phyloP scores from a whole-genome alignment of 768 basidiomycete genomes.

The Russula vinacea region DNA sequence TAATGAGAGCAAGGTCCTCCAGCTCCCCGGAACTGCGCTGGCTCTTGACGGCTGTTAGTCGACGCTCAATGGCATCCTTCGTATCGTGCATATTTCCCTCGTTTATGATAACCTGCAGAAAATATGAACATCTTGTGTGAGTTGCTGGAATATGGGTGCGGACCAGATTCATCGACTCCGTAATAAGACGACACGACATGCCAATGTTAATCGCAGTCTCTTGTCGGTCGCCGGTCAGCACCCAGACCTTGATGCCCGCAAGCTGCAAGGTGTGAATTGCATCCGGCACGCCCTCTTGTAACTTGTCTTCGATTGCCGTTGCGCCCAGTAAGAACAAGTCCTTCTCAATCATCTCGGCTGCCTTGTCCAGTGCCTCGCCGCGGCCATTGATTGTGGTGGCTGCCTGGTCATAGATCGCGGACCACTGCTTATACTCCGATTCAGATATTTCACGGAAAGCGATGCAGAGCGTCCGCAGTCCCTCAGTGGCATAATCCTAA shows the following conservation, averaged over 20 bases:
- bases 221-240: constrained; percentile 95
- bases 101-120: constrained; percentile 82
- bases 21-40: constrained; percentile 87
- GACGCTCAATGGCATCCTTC: constrained; percentile 80
- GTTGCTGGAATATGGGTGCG: constrained; percentile 28
- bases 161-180: constrained; percentile 98
- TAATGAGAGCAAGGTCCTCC: constrained; percentile 92
- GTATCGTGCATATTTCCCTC: constrained; percentile 82
- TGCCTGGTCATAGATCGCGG: constrained; percentile 82
- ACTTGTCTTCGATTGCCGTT: constrained; percentile 97
- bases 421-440: constrained; percentile 89
- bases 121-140: neutral
- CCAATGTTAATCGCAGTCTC: constrained; percentile 99
- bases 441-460: constrained; percentile 91
- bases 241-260: constrained; percentile 99
- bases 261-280: constrained; percentile 96
- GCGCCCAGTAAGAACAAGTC: constrained; percentile 92
- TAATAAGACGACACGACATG: constrained; percentile 93
- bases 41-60: constrained; percentile 88
- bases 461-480: constrained; percentile 92
- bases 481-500: constrained; percentile 95
- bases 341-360: constrained; percentile 93
- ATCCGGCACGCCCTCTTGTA: constrained; percentile 98
- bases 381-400: constrained; percentile 95
- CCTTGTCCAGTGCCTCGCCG: constrained; percentile 89